A percentile compares a stretch with the other conserved stretches of the same genome.
phyloP scores from a whole-genome alignment of 2,329 filamentous ascomycete genomes.

The Phoma sp. region DNA sequence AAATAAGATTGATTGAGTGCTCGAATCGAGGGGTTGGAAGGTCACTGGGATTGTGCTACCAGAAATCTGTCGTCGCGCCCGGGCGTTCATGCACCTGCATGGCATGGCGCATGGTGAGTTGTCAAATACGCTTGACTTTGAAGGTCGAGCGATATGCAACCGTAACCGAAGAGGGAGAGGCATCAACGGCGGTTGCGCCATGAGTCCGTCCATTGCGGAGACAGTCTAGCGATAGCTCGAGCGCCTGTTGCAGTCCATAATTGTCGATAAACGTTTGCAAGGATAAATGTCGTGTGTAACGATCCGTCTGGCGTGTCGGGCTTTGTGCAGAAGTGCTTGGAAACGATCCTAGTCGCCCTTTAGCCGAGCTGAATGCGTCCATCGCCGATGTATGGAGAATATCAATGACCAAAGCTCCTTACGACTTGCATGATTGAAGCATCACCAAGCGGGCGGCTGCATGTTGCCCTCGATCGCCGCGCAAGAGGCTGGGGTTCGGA shows the following conservation, averaged over 20 bases:
- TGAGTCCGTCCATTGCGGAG: constrained; percentile 44
- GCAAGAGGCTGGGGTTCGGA: constrained; percentile 17
- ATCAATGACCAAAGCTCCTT: constrained; percentile 10
- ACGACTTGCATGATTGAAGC: constrained; percentile 10
- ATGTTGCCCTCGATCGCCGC: constrained; percentile 29
- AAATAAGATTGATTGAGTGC: constrained; percentile 43
- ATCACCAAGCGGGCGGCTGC: constrained; percentile 22
- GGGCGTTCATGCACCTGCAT: constrained; percentile 46
- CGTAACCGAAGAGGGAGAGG: constrained; percentile 40
- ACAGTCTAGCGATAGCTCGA: constrained; percentile 31
- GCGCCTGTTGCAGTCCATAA: constrained; percentile 27
- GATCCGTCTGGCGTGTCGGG: constrained; percentile 7
- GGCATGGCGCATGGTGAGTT: constrained; percentile 48
- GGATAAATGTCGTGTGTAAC: constrained; percentile 21
- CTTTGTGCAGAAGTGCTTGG: constrained; percentile 13
- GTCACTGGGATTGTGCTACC: constrained; percentile 48
- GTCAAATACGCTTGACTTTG: constrained; percentile 50
- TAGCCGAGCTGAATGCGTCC: constrained; percentile 11
- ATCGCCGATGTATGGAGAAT: constrained; percentile 9
- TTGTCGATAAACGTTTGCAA: constrained; percentile 18
- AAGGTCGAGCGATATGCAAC: constrained; percentile 46
- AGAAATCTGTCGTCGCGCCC: constrained; percentile 39
- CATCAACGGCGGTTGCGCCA: constrained; percentile 49
- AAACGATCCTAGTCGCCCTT: constrained; percentile 13
- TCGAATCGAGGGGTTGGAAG: constrained; percentile 44